Percentiles rank a stretch among this genome's conserved stretches.
Conservation (phyloP, 306 rosid genomes). For the Quercus berberidifolia region DNA sequence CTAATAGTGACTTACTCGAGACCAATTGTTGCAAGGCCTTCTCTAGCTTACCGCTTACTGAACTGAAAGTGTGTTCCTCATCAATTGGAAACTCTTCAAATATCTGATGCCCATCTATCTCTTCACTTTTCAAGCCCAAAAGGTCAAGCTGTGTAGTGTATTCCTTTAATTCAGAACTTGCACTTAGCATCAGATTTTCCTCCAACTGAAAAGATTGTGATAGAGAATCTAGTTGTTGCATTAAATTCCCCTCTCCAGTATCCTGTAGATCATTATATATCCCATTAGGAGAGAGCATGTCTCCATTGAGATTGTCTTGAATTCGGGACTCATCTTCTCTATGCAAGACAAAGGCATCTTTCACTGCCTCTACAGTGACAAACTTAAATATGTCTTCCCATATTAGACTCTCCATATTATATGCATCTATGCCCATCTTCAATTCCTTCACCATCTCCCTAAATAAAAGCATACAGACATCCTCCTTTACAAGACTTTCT, state of each 20-base stretch:
- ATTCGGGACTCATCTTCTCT: constrained; percentile 17
- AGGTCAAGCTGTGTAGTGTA: constrained; percentile 30
- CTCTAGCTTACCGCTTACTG: constrained; percentile 46
- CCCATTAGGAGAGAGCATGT: neutral
- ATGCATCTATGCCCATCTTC: constrained; percentile 32
- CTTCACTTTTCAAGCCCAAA: constrained; percentile 44
- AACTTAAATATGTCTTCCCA: constrained; percentile 38
- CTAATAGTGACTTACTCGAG: constrained; percentile 31
- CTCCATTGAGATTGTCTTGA: constrained; percentile 19
- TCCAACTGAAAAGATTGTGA: constrained; percentile 39
- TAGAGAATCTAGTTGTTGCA: constrained; percentile 27
- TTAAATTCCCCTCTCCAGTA: constrained; percentile 29
- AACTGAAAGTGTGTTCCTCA: constrained; percentile 38
- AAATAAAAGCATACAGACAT: constrained; percentile 40
- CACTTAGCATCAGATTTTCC: constrained; percentile 44
- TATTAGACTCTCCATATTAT: constrained; percentile 27
- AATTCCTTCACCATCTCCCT: constrained; percentile 42
- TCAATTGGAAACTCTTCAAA: constrained; percentile 36
- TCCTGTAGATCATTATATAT: constrained; percentile 9
- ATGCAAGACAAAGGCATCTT: constrained; percentile 20
- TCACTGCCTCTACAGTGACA: constrained; percentile 36
- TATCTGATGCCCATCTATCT: constrained; percentile 34
- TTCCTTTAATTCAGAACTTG: constrained; percentile 35
- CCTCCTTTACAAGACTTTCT: constrained; percentile 39
- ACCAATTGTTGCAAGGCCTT: constrained; percentile 51